Base-by-base conservation (phyloP, 352 stramenopile genomes). In the Pythium volutum region DNA sequence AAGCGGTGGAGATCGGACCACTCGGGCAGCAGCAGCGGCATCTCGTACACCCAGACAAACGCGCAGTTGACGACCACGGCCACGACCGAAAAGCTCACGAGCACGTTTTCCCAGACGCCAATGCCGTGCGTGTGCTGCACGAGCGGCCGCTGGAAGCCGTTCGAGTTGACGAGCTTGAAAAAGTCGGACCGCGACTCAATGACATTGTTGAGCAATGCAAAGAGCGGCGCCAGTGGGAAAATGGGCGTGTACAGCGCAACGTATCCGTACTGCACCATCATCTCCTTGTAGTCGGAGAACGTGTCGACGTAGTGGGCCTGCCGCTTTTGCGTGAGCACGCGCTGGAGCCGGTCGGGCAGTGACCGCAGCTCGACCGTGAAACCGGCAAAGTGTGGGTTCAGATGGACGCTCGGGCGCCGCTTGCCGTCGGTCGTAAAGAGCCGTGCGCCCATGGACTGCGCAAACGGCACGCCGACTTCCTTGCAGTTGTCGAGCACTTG, bases 11-110 rank as follows among this genome's bases (percentile, higher is more conserved):
- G 66, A 8, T 85, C 76, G 11, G 77, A 79, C 74, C 77, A 84
- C 7, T 66, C 59, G 23, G 80, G 77, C 10, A 87, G 57, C 22
- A 89, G 52, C 16, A 77, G 66, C 15, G 77, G 53, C 2, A 89
- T 67, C 47, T 89, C 75, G 56, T 84, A 89, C 3, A 76, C 85
- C 68, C 78, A 95, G 60, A 98, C 90, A n/a, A 98, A 75, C 25
- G 87, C 91, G 58, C 91, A 97, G 73, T 98, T 98, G 52, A 96
- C 92, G 22, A 98, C 71, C 48, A 98, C 87, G 11, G 90, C 92
- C 70, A 97, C 82, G 0, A 97, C 84, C 2, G 91, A 95, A 23
- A 97, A 89, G 64, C 93, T 89, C 64, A 97, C 90, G 34, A 98
- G 77, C 54, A 98, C 85, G 54, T 93, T 84, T 55, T 96, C 88